Conservation (phyloP, 768 basidiomycete species). For the Termitomyces sp. region DNA sequence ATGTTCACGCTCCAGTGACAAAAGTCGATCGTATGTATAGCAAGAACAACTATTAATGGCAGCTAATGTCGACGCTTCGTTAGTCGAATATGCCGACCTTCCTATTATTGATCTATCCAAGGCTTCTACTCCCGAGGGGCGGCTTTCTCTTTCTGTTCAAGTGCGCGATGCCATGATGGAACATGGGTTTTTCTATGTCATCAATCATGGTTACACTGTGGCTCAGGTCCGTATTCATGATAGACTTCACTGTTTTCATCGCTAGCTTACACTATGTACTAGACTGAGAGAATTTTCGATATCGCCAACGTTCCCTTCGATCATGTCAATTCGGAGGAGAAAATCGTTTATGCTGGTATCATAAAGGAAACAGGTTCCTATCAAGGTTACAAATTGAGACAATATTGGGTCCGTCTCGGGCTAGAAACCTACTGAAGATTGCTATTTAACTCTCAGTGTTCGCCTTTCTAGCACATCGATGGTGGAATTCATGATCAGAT, state of each 20-base stretch:
- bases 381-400: slow-evolving; percentile 29
- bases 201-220: slow-evolving; percentile 44
- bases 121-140: slow-evolving; percentile 35
- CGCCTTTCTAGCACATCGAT: slow-evolving; percentile 48
- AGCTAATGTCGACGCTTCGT: background rate
- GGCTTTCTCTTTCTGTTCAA: slow-evolving; percentile 34
- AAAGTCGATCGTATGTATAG: slow-evolving; percentile 1
- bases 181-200: slow-evolving; percentile 44
- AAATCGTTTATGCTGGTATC: slow-evolving; percentile 29
- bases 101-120: slow-evolving; percentile 50
- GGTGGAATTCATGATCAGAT: slow-evolving; percentile 62
- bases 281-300: slow-evolving; percentile 41
- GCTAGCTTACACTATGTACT: background rate
- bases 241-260: background rate
- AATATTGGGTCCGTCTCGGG: slow-evolving; percentile 11
- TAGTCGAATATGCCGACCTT: slow-evolving; percentile 44
- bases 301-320: slow-evolving; percentile 41
- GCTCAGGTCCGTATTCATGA: slow-evolving; percentile 31
- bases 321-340: slow-evolving; percentile 36
- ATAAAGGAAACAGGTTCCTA: slow-evolving; percentile 39
- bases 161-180: slow-evolving; percentile 44
- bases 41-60: background rate
- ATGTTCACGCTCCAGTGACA: slow-evolving; percentile 5
- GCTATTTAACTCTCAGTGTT: background rate
- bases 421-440: background rate